Base-by-base conservation (phyloP, 768 basidiomycete species). In the Trametes coccinea region DNA sequence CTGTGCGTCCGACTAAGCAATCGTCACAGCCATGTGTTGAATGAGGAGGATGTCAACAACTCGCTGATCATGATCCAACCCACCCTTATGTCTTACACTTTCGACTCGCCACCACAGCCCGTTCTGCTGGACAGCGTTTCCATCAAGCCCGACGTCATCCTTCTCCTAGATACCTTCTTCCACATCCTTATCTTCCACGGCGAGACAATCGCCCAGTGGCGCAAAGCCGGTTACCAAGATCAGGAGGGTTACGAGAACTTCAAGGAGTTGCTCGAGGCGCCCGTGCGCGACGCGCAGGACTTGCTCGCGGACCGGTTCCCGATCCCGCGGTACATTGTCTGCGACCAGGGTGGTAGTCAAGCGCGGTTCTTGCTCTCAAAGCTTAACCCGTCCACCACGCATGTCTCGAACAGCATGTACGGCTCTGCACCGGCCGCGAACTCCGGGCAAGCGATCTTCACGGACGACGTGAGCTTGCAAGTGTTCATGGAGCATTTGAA, bases 101-200 rank as follows among this genome's bases (percentile, higher is more conserved):
- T 98, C 72, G 97, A 99, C 72, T 84, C 87, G 2, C 83, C 87
- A 9, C 89, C 97, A 13, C 92, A 95, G 68, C 97, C 97, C 16
- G 96, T 98, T 34, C 81, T 99, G 17, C 87, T 99, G 34, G 97
- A 99, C 78, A 95, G 93, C 54, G 88, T 99, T 47, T 98, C 96
- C 51, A 98, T 98, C 78, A 95, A 96, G 75, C 91, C 92, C 46
- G 97, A 98, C 70, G 93, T 95, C 63, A 88, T 99, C 70, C 87
- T 99, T 33, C 84, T 99, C 9, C 88, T 99, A 56, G 97, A 99
- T 71, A 98, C 96, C 2, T 99, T 96, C 84, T 98, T 99, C 93
- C 96, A 99, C 73, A 97, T 98, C 67, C 89, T 98, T 69, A 98
- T 99, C 75, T 98, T 97, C 89, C 97, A 99, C 72, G 97, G 97